Evolutionary conservation across 208 protist genomes (phyloP), one percentile per base, ranked within the genome.

Genomic region (Acanthamoeba healyi): DNA sequence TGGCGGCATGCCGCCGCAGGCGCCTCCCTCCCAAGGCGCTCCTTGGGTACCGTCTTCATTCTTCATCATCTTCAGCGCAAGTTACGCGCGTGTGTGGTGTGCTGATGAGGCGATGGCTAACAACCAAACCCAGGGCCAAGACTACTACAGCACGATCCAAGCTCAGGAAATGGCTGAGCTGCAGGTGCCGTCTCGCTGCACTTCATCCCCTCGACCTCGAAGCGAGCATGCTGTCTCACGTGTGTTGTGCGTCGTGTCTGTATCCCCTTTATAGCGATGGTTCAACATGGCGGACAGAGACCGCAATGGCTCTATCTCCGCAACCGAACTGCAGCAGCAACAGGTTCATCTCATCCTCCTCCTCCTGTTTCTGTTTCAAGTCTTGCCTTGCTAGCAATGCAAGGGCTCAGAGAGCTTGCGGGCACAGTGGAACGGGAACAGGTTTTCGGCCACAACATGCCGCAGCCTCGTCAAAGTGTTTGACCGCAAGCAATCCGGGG

Each of bases 111-210:
- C n/a, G n/a, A n/a, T n/a, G n/a, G n/a, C n/a, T n/a, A n/a, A n/a
- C n/a, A n/a, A n/a, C n/a, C n/a, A n/a, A n/a, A n/a, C n/a, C n/a
- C n/a, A 90, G 84, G 84, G 84, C 4, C 84, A 90, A 15, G 58
- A 90, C 46, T 90, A 90, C 56, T 90, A 72, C 22, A 10, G 19
- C 22, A 90, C 70, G 84, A 63, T 90, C 34, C 84, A 90, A 26
- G 54, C 84, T 26, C 84, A 90, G 24, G 84, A 90, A 19, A 63
- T 90, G 84, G n/a, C 84, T 29, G 56, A 90, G 24, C 56, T 90
- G 0, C 84, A 90, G 56, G 82, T 67, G 19, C 12, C 51, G 29
- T 17, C 42, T 58, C 42, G 2, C 42, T 26, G 9, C 44, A 6
- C 9, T 46, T 36, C 2, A 36, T 84, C 6, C n/a, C n/a, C n/a